phyloP scores from a whole-genome alignment of 768 basidiomycete species.

The Boletus coccyginus region DNA sequence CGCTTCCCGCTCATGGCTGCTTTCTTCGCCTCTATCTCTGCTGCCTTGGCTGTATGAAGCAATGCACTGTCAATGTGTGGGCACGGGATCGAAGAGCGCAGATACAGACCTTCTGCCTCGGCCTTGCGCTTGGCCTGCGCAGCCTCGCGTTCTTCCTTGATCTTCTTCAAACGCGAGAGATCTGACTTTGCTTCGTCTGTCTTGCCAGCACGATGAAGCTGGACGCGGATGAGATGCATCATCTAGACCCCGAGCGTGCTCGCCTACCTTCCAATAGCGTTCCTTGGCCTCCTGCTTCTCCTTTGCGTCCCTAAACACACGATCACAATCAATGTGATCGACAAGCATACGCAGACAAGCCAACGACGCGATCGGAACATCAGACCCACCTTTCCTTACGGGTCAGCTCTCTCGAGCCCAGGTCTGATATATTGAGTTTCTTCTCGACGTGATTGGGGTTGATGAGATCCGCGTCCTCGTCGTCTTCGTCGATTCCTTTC shows the following conservation, averaged over 20 bases:
- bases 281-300: slow-evolving; percentile 90
- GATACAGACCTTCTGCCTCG: slow-evolving; percentile 71
- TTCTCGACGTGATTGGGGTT: slow-evolving; percentile 78
- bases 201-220: slow-evolving; percentile 80
- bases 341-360: not conserved
- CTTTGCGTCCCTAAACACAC: slow-evolving; percentile 69
- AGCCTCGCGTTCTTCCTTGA: slow-evolving; percentile 83
- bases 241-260: not conserved
- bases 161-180: slow-evolving; percentile 80
- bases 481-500: slow-evolving; percentile 43
- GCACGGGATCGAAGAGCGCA: not conserved
- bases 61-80: not conserved
- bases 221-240: not conserved
- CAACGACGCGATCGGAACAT: not conserved
- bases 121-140: slow-evolving; percentile 87
- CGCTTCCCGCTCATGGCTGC: slow-evolving; percentile 31
- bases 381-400: slow-evolving; percentile 59
- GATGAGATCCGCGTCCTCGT: slow-evolving; percentile 66
- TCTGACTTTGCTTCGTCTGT: slow-evolving; percentile 89
- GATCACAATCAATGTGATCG: not conserved
- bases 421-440: slow-evolving; percentile 74
- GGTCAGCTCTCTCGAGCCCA: slow-evolving; percentile 61
- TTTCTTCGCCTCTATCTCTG: slow-evolving; percentile 60
- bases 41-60: slow-evolving; percentile 51
- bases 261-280: slow-evolving; percentile 76